Conservation (phyloP, 441 rosid genomes). For the Populus hybrid region DNA sequence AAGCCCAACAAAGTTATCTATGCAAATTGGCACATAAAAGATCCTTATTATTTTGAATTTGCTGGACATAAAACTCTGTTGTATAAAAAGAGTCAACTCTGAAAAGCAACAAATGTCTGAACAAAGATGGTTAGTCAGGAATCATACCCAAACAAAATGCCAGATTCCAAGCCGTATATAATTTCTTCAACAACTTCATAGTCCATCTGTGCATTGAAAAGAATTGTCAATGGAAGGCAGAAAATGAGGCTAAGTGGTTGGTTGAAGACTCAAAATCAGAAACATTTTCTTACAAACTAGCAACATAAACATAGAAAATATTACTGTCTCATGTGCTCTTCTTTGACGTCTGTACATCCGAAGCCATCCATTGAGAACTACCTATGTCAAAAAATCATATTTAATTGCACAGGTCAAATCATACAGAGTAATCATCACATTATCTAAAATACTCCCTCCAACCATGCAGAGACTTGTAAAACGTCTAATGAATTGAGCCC, state of each 20-base stretch:
- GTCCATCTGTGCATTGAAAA: conserved; percentile 58
- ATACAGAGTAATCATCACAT: not conserved
- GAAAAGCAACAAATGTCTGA: conserved; percentile 10
- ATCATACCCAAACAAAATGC: conserved; percentile 85
- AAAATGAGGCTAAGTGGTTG: not conserved
- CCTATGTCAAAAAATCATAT: conserved; percentile 37
- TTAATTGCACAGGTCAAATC: conserved; percentile 3
- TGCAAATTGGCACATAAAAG: not conserved
- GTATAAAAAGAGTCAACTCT: not conserved
- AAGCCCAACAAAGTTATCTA: conserved; percentile 2
- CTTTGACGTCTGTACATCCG: conserved; percentile 75
- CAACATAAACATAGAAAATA: not conserved
- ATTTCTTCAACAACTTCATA: conserved; percentile 99
- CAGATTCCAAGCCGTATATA: conserved; percentile 94
- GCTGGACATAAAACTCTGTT: not conserved
- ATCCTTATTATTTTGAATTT: not conserved
- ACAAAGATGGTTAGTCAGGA: conserved; percentile 11
- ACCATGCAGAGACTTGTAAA: too few species aligned
- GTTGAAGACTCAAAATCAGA: conserved; percentile 14
- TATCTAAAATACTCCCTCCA: not conserved
- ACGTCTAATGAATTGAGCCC: too few species aligned
- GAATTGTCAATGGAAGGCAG: conserved; percentile 5
- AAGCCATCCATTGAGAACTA: conserved; percentile 88
- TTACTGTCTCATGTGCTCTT: conserved; percentile 84
- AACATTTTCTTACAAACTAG: not conserved